These are phyloP conservation scores for Aspergillus puulaauensis DNA, from an alignment of 2,329 filamentous ascomycete species.

Conservation along the genomic window DNA sequence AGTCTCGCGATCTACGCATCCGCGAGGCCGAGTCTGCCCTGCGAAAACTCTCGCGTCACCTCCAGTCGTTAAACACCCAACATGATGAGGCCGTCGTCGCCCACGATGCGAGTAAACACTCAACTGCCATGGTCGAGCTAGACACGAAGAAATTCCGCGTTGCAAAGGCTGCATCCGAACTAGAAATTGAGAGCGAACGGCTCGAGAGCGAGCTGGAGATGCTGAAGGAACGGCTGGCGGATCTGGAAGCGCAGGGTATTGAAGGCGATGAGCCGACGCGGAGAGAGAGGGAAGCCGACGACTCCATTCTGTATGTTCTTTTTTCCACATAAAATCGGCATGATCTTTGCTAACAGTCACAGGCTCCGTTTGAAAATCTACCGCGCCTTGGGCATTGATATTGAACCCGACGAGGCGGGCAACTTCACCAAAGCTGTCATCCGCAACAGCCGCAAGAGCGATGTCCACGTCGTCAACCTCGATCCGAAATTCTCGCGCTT, in stretches of 20 bases:
- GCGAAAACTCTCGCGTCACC: constrained; percentile 71
- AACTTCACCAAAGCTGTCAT: constrained; percentile 85
- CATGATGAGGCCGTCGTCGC: constrained; percentile 72
- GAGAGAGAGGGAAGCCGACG: constrained; percentile 52
- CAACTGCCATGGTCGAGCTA: constrained; percentile 77
- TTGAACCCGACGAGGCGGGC: constrained; percentile 76
- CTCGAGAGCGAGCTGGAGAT: constrained; percentile 75
- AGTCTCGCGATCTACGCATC: constrained; percentile 76
- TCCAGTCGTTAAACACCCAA: constrained; percentile 72
- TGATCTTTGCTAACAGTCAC: constrained; percentile 1
- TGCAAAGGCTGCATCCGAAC: constrained; percentile 84
- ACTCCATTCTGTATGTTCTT: constrained; percentile 46
- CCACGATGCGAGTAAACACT: constrained; percentile 78
- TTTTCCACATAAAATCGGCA: background rate
- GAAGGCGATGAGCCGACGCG: constrained; percentile 64
- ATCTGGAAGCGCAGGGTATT: constrained; percentile 82
- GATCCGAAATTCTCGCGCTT: constrained; percentile 87
- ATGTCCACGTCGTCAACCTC: constrained; percentile 92
- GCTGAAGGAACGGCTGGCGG: constrained; percentile 71
- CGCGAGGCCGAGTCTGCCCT: constrained; percentile 67
- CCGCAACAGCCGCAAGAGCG: constrained; percentile 79
- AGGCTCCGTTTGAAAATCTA: constrained; percentile 86
- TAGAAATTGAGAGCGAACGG: constrained; percentile 95
- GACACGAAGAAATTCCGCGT: constrained; percentile 93
- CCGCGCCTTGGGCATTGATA: constrained; percentile 83